Base-by-base conservation (phyloP, 2,329 filamentous ascomycete genomes). In the Epichloe gansuensis region DNA sequence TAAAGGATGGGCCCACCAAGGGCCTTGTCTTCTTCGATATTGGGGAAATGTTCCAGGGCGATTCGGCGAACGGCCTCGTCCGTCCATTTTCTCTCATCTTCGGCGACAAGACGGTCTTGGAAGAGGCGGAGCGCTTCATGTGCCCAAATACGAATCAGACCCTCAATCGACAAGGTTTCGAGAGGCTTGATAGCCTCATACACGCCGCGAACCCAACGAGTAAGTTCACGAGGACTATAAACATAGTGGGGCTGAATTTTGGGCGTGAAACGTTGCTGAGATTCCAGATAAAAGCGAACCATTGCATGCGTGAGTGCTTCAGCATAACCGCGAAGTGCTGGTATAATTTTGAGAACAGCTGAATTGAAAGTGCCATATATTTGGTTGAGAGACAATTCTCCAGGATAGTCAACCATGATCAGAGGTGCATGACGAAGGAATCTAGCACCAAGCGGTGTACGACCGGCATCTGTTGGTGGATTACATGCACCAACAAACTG, bases 401-500 rank as follows among this genome's bases (percentile, higher is more conserved):
- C 93, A 55, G 93, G 93, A 64, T 99, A 99, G 65, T 98, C 93
- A 42, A 99, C 94, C 94, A 99, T 98, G 69, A 99, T 87, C 51
- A 99, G 80, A n/a, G 93, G 93, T 15, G 93, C 89, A 67, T 99
- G 94, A 54, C 94, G 83, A 58, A 99, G 77, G 80, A 98, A 99
- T 60, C 93, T 80, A 48, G 89, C 82, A 43, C 89, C 93, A 74
- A 99, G 84, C 0, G 93, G 86, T 12, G 93, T 97, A 78, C 93
- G 89, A 27, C 93, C 93, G 59, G 90, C 90, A 70, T 98, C 94
- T 0, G 93, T 97, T 0, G 93, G 93, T 61, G 93, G 94, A 69
- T 99, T 99, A 68, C 93, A 99, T 62, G 93, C 93, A 60, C 93
- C 93, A 50, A 99, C 94, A 59, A 99, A 99, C 65, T 99, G 93